Base-by-base conservation (phyloP, 257 asterid genomes). In the Rehmannia glutinosa region DNA sequence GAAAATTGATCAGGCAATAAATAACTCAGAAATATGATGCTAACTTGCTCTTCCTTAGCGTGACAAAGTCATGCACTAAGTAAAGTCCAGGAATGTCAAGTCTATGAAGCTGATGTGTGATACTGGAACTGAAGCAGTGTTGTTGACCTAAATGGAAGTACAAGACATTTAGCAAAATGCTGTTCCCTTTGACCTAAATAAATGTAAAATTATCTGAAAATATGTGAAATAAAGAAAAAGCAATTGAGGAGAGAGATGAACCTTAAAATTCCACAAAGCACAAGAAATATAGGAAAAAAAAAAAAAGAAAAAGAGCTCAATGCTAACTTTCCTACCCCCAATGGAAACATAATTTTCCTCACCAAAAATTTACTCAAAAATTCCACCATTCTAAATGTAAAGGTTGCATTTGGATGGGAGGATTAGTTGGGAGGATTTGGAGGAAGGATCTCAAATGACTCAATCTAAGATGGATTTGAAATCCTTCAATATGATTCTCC, bases 11-110 rank as follows among this genome's bases (percentile, higher is more conserved):
- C 8, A 68, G 41, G 60, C 46, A 35, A 68, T 56, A 53, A 50
- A 64, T 63, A 58, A 66, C 77, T 66, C 54, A 57, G 52, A 54
- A 64, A 38, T 36, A 66, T 30, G 70, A 71, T 71, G 73, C 82
- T 79, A 57, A 93, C 99, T 86, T 90, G 85, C 84, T 93, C 97
- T 80, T 93, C 99, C 61, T 75, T 38, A 20, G 72, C 82, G 86
- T 76, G 53, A 93, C 76, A 71, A 90, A 86, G 72, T 90, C 95
- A 6, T 77, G 89, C 72, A 90, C 35, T 38, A 93, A 80, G 71
- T 77, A 73, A 68, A 93, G 84, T 45, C 99, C 99, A 6, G 96
- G 96, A 83, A 93, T 87, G 68, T 83, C 65, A 93, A 61, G 25
- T 90, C 96, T n/a, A n/a, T 9, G 89, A 82, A 73, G 95, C 95